Conservation (phyloP, 495 filamentous ascomycete species). For the Aspergillus ostianus region DNA sequence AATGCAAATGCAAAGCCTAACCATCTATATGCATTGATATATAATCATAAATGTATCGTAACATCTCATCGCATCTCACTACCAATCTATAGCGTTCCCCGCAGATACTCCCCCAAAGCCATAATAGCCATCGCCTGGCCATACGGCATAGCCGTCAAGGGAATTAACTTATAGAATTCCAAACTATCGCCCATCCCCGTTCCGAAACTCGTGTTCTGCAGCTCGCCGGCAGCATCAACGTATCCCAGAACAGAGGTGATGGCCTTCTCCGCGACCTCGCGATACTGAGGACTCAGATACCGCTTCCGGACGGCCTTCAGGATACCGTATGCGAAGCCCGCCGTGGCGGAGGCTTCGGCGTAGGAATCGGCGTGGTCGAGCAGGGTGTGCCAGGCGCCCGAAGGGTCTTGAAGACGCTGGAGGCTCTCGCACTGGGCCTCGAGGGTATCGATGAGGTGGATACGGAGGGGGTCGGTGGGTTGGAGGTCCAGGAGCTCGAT, state of each 20-base stretch:
- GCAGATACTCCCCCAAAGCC: conserved; percentile 63
- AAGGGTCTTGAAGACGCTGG: conserved; percentile 48
- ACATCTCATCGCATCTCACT: not conserved
- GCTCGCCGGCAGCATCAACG: conserved; percentile 59
- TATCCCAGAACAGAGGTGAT: conserved; percentile 58
- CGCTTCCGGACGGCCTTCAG: conserved; percentile 66
- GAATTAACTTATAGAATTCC: conserved; percentile 69
- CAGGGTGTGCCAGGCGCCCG: conserved; percentile 67
- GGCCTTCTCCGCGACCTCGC: conserved; percentile 55
- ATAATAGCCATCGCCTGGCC: conserved; percentile 78
- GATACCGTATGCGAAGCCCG: conserved; percentile 73
- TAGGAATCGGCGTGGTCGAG: conserved; percentile 64
- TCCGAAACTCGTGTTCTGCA: conserved; percentile 69
- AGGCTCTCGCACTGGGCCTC: conserved; percentile 62
- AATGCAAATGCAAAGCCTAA: too few relatives aligned
- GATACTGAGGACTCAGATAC: conserved; percentile 55
- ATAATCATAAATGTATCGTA: conserved; percentile 1
- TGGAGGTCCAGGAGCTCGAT: conserved; percentile 62
- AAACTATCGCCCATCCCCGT: conserved; percentile 67
- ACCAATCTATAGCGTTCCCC: conserved; percentile 42
- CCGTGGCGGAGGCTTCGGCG: conserved; percentile 68
- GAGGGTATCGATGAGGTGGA: conserved; percentile 59
- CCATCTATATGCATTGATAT: not conserved
- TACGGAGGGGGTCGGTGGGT: conserved; percentile 55
- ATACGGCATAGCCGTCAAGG: conserved; percentile 71